Evolutionary conservation across 179 eudicot species (phyloP), one percentile per base, ranked within the genome.

Genomic region (Drosera spatulata): DNA sequence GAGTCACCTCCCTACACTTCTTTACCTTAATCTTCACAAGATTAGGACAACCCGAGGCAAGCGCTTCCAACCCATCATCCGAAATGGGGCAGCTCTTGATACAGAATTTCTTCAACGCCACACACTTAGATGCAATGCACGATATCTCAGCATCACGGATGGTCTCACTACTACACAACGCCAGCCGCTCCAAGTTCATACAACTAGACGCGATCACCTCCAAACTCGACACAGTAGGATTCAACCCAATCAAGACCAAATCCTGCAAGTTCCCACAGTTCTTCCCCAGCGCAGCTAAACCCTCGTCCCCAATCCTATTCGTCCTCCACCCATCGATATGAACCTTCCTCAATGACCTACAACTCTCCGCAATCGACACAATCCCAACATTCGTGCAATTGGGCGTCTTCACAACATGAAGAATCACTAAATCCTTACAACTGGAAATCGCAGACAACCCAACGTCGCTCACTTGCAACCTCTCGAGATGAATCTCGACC

Each of bases 241-340:
- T 86, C 37, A 88, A 66, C 69, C 90, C 80, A 53, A 88, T 88
- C 57, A 88, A 72, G 3, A 88, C 96, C 56, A 88, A 55, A 42
- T 88, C 96, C 37, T 81, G 89, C 62, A 88, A 71, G 58, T 83
- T 81, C 33, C 64, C 62, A 58, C 89, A 85, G 42, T 85, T 67
- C 66, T 61, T 81, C 7, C 85, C 96, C 5, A 88, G 64, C 4
- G 84, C 85, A 57, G 71, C 66, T 61, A 88, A 71, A 4, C 93
- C 96, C n/a, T 82, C 87, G 55, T 88, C 96, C 52, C 88, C 76
- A 64, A 85, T 88, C 61, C 91, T 73, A 52, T 88, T 88, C 4
- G 96, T 88, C 58, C 84, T 88, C 93, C 94, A 86, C 68, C 96
- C 96, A 73, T 88, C 96, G 62, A 88, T 84, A 46, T 88, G 96